Evolutionary conservation across 352 stramenopile genomes (phyloP), one percentile per base, ranked within the genome.

Genomic region (Phytophthora citricola): DNA sequence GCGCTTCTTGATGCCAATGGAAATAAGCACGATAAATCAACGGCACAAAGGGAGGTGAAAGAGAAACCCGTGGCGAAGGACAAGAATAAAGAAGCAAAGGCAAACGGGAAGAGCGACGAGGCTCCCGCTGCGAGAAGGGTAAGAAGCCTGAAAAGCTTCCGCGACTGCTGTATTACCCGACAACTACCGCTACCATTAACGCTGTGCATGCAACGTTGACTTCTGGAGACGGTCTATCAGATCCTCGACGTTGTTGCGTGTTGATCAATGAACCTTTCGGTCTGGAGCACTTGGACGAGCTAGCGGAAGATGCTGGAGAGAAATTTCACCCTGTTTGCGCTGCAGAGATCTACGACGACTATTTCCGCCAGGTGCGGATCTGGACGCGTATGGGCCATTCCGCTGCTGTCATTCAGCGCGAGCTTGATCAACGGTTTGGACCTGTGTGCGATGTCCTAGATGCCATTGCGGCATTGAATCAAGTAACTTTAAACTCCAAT

Each of bases 331-430:
- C 81, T 22, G 81, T 90, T 38, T 90, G 81, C 39, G 78, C 79
- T n/a, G 81, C 81, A 24, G 76, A 87, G 57, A 83, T 89, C 57
- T 87, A 90, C 59, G 81, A 90, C 53, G 81, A 89, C 45, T 87
- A 87, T 66, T 90, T 87, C 62, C 79, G 76, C n/a, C 78, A 90
- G 46, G 79, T 89, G 15, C 75, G 81, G 29, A 85, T 90, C 44
- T 90, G 79, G 81, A 89, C 79, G 24, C 81, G 81, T 44, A 89
- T 90, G 81, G 77, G 81, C 29, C 69, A 90, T 59, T 82, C 79
- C 20, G 51, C 81, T 2, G 52, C 66, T 15, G 66, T 75, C 5
- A 90, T 90, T 39, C 77, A 89, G 52, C 61, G 59, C 17, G 79
- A 90, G 48, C 65, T 89, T 11, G 81, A 87, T 45, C 47, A 68